Base-by-base conservation (phyloP, 495 filamentous ascomycete species). In the Annulohypoxylon maeteangense region DNA sequence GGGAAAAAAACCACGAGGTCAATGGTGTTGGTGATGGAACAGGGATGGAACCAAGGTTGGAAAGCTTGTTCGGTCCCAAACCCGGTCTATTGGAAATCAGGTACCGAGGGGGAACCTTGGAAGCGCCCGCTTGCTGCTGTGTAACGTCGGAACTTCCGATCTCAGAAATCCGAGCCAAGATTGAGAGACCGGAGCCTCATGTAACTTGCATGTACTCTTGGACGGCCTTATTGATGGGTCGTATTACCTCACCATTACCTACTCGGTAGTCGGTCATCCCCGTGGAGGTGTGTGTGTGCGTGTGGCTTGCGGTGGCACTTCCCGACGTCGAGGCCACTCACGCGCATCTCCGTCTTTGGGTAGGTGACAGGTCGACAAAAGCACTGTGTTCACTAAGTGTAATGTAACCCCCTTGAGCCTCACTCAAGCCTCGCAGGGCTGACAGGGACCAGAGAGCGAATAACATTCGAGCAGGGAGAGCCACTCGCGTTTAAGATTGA, bases 321-420 rank as follows among this genome's bases (percentile, higher is more conserved):
- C 40, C 63, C 42, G 51, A 48, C 3, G 48, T 63, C 59, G 53
- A 58, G 34, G 12, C 12, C 27, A 12, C 20, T 4, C 20, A 57
- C 57, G 16, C 65, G 64, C 69, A 71, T 54, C 62, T 66, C 68
- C 68, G 58, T 60, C 68, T 53, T 40, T 42, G 25, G 44, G 40
- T 29, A 10, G 29, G 12, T 22, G 16, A 31, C 36, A 44, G 29
- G 25, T 47, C 56, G 27, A 45, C 11, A 59, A 61, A 54, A 50
- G 47, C 56, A 69, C 65, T 64, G 42, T 62, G 61, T 68, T 73
- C 65, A 68, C 55, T 22, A 51, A 27, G 61, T 66, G 55, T 65
- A 65, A 73, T 69, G 65, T 65, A 65, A 73, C 70, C 70, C 65
- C 65, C 61, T 72, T 72, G 70, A 73, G 70, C 70, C 70, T 73